Evolutionary conservation across 1,139 yeast genomes (phyloP), one percentile per base, ranked within the genome.

Genomic region (Geotrichum aggregatum): DNA sequence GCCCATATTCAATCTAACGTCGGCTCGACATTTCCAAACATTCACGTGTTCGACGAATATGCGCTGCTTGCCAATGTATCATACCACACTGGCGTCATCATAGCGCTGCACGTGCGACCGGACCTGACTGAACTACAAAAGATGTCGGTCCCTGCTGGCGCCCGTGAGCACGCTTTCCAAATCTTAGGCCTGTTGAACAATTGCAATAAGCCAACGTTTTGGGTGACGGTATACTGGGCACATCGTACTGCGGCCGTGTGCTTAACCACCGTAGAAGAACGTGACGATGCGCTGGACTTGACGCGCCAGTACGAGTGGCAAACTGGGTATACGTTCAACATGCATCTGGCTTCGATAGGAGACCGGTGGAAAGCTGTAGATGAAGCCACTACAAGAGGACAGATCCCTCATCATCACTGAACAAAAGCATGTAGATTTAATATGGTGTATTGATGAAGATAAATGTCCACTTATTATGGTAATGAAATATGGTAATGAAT

Each of bases 291-390:
- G 10, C 40, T 50, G 40, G 52, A 50, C 5, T 14, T 54, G 30
- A 39, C 44, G 10, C 35, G 56, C 5, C 54, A 54, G 44, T 54
- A 54, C 22, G 56, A 54, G 44, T 54, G 56, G 56, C 45, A 36
- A 21, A 50, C 56, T 3, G 56, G 56, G 10, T 50, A 43, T 31
- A 50, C 50, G 8, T 50, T 44, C 35, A 45, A 39, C 22, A 35
- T 26, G 46, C 56, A 50, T 22, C 21, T 44, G 16, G 31, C 46
- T 24, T 22, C 44, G 30, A 48, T 54, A 26, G 47, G 50, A 16
- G 41, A 38, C 2, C 35, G 54, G 13, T 54, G 56, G 56, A 50
- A 44, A 11, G 44, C 44, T 11, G 21, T 52, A 8, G 54, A 52
- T 43, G 43, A 38, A 3, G 49, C 28, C 28, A 8, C 28, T 24